These are phyloP conservation scores for Annulohypoxylon nitens DNA, from an alignment of 495 filamentous ascomycete genomes.

Conservation along the genomic window DNA sequence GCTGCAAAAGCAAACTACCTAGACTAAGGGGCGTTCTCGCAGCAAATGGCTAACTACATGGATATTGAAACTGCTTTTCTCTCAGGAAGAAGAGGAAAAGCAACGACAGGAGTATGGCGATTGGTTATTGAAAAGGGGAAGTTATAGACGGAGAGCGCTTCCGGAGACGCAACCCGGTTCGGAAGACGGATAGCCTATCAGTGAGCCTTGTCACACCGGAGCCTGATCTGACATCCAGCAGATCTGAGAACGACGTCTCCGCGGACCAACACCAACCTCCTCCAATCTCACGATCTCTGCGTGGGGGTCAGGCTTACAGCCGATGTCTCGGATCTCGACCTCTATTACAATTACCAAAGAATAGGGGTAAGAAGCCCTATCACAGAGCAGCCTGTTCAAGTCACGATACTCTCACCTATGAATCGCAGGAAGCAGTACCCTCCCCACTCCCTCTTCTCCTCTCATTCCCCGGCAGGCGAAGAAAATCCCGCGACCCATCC, in stretches of 20 bases:
- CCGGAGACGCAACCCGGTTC: not conserved
- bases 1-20: not conserved
- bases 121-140: no score
- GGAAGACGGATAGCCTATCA: slow-evolving; percentile 14
- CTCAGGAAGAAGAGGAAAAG: no score
- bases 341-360: not conserved
- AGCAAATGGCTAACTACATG: not conserved
- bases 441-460: not conserved
- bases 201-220: slow-evolving; percentile 14
- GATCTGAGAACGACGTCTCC: not conserved
- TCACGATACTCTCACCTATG: not conserved
- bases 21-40: not conserved
- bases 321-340: not conserved
- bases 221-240: slow-evolving; percentile 12
- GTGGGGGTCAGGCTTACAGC: not conserved
- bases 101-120: no score
- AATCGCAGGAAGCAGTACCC: not conserved
- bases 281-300: not conserved
- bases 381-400: not conserved
- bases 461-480: not conserved
- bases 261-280: not conserved
- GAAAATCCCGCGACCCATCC: slow-evolving; percentile 4
- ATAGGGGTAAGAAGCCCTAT: not conserved
- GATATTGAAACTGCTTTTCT: no score
- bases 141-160: no score